phyloP scores from a whole-genome alignment of 1,284 basidiomycete species.

The Amylostereum areolatum region DNA sequence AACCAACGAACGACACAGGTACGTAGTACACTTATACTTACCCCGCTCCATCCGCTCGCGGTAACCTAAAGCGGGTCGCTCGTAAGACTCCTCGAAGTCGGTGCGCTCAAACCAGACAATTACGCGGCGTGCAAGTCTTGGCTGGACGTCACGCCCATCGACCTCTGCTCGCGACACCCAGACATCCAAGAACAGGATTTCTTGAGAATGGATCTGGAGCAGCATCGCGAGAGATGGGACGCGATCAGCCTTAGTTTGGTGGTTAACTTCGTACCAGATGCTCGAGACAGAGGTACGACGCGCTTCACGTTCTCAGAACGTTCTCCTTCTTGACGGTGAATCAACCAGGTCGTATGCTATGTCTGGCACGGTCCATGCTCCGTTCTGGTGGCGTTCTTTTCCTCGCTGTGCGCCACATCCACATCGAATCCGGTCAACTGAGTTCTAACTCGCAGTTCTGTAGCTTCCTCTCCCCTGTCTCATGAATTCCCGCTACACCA shows the following conservation, averaged over 20 bases:
- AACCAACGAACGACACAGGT: slow-evolving; percentile 34
- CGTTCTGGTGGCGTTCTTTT: slow-evolving; percentile 56
- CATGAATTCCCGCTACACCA: slow-evolving; percentile 76
- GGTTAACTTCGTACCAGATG: slow-evolving; percentile 80
- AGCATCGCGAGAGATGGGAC: slow-evolving; percentile 59
- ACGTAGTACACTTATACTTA: slow-evolving; percentile 1
- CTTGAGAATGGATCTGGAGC: slow-evolving; percentile 46
- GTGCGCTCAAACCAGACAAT: slow-evolving; percentile 80
- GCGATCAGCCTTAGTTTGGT: slow-evolving; percentile 80
- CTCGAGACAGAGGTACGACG: slow-evolving; percentile 65
- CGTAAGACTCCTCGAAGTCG: slow-evolving; percentile 78
- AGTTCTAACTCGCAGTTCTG: neutral
- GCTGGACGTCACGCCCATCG: slow-evolving; percentile 73
- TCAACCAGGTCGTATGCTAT: slow-evolving; percentile 68
- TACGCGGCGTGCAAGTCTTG: slow-evolving; percentile 60
- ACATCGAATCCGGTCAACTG: neutral
- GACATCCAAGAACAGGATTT: slow-evolving; percentile 80
- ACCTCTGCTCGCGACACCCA: slow-evolving; percentile 77
- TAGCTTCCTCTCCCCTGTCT: slow-evolving; percentile 81
- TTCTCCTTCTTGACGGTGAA: neutral
- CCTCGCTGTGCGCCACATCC: slow-evolving; percentile 45
- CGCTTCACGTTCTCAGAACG: neutral
- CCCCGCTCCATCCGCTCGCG: neutral
- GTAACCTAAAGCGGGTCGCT: neutral
- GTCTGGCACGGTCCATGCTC: slow-evolving; percentile 58